Percentiles rank a stretch among this genome's conserved stretches.
These are phyloP conservation scores for Hypoxylon sp. DNA, from an alignment of 2,329 filamentous ascomycete species.

Conservation along the genomic window DNA sequence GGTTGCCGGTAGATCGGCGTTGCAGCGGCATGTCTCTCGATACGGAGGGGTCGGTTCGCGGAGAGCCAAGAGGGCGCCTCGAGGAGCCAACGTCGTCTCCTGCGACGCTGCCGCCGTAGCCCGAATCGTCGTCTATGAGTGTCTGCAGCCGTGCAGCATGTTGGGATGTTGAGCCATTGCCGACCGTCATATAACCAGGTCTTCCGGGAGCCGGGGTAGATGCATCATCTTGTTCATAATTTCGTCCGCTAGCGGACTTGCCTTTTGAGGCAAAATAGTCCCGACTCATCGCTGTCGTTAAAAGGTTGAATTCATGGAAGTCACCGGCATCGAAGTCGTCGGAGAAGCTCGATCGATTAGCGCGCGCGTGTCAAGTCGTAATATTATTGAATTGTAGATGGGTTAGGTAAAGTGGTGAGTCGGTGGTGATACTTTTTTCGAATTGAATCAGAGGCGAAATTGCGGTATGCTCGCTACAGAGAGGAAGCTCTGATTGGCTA, in stretches of 20 bases:
- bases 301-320: constrained; percentile 40
- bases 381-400: constrained; percentile 16
- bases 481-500: constrained; percentile 26
- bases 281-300: constrained; percentile 69
- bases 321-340: constrained; percentile 13
- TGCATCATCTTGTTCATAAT: constrained; percentile 46
- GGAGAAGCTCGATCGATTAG: constrained; percentile 2
- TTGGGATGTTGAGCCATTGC: constrained; percentile 83
- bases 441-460: constrained; percentile 34
- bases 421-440: constrained; percentile 37
- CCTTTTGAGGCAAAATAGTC: constrained; percentile 63
- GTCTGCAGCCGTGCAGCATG: constrained; percentile 85
- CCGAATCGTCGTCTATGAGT: constrained; percentile 88
- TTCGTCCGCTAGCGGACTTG: constrained; percentile 58
- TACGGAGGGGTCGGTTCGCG: constrained; percentile 61
- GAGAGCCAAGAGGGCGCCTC: constrained; percentile 53
- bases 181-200: constrained; percentile 89
- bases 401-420: constrained; percentile 12
- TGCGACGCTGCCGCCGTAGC: constrained; percentile 86
- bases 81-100: constrained; percentile 69
- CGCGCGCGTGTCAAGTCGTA: constrained; percentile 12
- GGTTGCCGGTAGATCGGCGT: constrained; percentile 58
- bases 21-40: constrained; percentile 64
- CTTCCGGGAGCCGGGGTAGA: constrained; percentile 52
- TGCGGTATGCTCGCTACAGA: constrained; percentile 26